A percentile compares a stretch with the other conserved stretches of the same genome.
These are phyloP conservation scores for Dicorynia guianensis DNA, from an alignment of 306 rosid genomes.

Conservation along the genomic window DNA sequence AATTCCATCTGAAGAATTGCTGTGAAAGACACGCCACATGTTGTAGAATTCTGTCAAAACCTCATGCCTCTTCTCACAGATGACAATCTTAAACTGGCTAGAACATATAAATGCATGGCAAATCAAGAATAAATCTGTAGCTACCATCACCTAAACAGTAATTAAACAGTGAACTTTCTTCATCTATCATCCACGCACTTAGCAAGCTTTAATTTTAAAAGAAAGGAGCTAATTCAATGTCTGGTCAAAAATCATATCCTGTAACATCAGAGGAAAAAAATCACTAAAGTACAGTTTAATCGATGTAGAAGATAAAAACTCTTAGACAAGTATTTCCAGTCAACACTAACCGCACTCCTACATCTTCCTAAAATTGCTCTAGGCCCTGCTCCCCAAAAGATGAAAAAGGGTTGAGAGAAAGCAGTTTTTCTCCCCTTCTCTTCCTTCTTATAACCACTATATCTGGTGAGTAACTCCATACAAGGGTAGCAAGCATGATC, in stretches of 20 bases:
- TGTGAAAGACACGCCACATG: conserved; percentile 35
- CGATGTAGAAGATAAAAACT: not conserved
- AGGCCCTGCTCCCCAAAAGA: not conserved
- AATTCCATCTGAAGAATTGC: conserved; percentile 40
- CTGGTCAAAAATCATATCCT: conserved; percentile 58
- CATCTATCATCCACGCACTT: conserved; percentile 39
- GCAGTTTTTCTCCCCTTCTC: not conserved
- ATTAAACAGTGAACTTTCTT: conserved; percentile 28
- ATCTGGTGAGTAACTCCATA: not conserved
- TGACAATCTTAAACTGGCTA: conserved; percentile 6
- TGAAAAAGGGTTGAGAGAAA: not conserved
- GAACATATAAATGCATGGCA: conserved; percentile 20
- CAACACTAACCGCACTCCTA: not conserved
- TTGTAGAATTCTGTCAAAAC: conserved; percentile 36
- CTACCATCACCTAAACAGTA: conserved; percentile 29
- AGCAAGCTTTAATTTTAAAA: conserved; percentile 45
- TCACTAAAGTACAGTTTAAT: conserved; percentile 3
- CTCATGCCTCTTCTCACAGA: conserved; percentile 25
- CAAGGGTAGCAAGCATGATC: not conserved
- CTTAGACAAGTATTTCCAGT: not conserved
- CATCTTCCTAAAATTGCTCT: conserved; percentile 17
- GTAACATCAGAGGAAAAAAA: conserved; percentile 30
- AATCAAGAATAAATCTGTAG: conserved; percentile 45
- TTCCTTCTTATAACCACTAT: not conserved
- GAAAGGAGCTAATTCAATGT: conserved; percentile 39